Conservation (phyloP, 2,329 filamentous ascomycete genomes). For the Cucurbitaria berberidis region DNA sequence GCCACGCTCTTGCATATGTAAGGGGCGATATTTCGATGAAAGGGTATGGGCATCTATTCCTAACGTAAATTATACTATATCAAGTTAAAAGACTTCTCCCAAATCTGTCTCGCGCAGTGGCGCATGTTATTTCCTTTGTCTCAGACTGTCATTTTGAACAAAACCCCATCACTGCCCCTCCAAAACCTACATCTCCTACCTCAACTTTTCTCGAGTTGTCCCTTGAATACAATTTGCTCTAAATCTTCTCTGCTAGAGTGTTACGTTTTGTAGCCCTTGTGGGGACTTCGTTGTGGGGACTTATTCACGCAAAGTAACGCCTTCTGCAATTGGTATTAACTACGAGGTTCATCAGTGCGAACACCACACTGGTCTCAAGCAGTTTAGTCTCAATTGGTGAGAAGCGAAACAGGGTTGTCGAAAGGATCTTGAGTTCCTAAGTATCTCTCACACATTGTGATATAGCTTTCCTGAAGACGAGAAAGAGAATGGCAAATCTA, state of each 20-base stretch:
- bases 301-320: neutral
- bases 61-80: neutral
- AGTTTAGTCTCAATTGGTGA: no score
- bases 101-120: neutral
- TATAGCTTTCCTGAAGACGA: neutral
- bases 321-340: neutral
- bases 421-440: neutral
- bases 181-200: neutral
- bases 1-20: neutral
- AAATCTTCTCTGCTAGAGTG: neutral
- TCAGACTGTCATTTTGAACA: neutral
- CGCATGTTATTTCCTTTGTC: conserved; percentile 12
- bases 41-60: neutral
- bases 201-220: neutral
- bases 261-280: neutral
- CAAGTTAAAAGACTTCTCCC: neutral
- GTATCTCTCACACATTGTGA: neutral
- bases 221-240: neutral
- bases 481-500: neutral
- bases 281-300: neutral
- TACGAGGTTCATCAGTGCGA: neutral
- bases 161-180: neutral
- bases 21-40: neutral
- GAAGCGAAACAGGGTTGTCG: no score
- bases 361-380: neutral